Percentiles rank a stretch among this genome's conserved stretches.
Evolutionary conservation across 768 basidiomycete genomes (phyloP).

Genomic region (Boletales sp.): DNA sequence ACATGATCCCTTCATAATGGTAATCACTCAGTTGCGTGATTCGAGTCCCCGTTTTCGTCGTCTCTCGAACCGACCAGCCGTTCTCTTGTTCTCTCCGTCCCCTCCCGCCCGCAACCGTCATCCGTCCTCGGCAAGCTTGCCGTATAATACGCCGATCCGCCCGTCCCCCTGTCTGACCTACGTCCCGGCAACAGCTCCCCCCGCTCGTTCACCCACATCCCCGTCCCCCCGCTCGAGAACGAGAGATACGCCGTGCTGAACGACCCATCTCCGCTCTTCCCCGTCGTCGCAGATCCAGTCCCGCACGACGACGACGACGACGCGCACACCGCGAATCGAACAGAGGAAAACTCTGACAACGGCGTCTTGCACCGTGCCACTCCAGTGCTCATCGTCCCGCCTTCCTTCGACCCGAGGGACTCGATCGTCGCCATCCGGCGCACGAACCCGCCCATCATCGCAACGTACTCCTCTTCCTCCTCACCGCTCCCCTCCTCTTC

Average conservation of each 20-base stretch:
- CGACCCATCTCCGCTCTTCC: constrained; percentile 9
- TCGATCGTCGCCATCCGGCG: constrained; percentile 82
- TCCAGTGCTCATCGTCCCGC: constrained; percentile 28
- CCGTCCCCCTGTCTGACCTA: neutral
- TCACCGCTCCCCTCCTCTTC: constrained; percentile 8
- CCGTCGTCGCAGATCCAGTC: neutral
- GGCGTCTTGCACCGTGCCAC: constrained; percentile 26
- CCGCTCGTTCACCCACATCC: constrained; percentile 24
- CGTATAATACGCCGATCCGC: constrained; percentile 11
- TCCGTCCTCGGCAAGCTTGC: constrained; percentile 11
- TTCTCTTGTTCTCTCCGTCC: too few relatives aligned
- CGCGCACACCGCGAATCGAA: constrained; percentile 14
- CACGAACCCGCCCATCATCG: constrained; percentile 60
- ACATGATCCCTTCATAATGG: too few relatives aligned
- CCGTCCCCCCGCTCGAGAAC: constrained; percentile 19
- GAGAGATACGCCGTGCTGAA: constrained; percentile 25
- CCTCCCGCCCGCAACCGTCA: too few relatives aligned
- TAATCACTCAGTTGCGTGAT: too few relatives aligned
- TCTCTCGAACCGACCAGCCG: too few relatives aligned
- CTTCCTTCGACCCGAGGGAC: constrained; percentile 67
- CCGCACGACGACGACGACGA: neutral
- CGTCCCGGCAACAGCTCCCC: constrained; percentile 20
- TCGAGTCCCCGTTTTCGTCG: too few relatives aligned
- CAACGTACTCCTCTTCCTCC: constrained; percentile 40
- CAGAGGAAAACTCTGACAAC: constrained; percentile 25